Conservation (phyloP, 306 rosid genomes). For the Dryas octopetala region DNA sequence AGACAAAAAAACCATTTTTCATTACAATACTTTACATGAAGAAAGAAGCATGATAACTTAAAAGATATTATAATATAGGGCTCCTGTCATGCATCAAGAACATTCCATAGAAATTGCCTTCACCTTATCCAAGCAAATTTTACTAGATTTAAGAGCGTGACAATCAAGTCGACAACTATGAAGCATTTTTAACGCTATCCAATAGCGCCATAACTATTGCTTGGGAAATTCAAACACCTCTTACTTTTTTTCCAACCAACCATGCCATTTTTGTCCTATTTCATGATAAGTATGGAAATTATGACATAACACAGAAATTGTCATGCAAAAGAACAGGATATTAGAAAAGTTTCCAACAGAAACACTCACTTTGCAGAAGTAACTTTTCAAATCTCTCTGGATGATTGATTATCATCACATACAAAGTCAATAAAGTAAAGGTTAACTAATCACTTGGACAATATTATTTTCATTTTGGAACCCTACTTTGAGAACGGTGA, state of each 20-base stretch:
- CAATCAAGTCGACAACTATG: neutral
- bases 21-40: slow-evolving; percentile 23
- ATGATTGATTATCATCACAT: neutral
- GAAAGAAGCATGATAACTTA: slow-evolving; percentile 24
- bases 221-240: neutral
- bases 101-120: slow-evolving; percentile 3
- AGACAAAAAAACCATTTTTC: slow-evolving; percentile 27
- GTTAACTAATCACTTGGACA: neutral
- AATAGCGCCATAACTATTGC: neutral
- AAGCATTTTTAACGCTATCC: neutral
- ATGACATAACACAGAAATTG: too few relatives aligned
- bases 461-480: neutral
- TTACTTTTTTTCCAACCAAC: too few relatives aligned
- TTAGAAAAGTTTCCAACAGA: neutral
- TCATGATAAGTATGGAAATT: too few relatives aligned
- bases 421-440: neutral
- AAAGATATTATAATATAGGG: slow-evolving; percentile 3
- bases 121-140: neutral
- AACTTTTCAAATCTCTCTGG: neutral
- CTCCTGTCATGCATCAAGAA: neutral
- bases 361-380: neutral
- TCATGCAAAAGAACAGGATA: too few relatives aligned
- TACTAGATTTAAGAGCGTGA: neutral
- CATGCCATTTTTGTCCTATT: too few relatives aligned
- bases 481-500: neutral